phyloP scores from a whole-genome alignment of 2,329 filamentous ascomycete genomes.

The Fusarium tjaetaba region DNA sequence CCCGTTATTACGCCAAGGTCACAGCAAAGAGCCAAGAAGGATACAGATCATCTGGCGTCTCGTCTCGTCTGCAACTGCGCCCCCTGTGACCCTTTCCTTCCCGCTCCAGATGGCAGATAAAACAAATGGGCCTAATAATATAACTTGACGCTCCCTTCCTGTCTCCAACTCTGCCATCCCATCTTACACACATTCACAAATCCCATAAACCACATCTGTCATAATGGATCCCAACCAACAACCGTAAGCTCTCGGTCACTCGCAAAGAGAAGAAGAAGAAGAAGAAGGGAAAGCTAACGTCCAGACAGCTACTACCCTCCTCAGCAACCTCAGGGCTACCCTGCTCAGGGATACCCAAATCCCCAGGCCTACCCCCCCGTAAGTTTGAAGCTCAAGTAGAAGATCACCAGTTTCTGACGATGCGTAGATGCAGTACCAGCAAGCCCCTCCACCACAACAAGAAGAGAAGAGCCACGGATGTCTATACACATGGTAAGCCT shows the following conservation, averaged over 20 bases:
- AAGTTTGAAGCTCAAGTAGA: background rate
- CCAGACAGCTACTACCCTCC: conserved; percentile 24
- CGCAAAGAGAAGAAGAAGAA: background rate
- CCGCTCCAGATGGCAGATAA: background rate
- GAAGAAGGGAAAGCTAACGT: background rate
- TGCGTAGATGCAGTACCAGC: conserved; percentile 47
- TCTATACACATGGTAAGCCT: conserved; percentile 51
- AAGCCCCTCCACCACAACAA: conserved; percentile 44
- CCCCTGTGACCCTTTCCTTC: background rate
- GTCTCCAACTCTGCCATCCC: background rate
- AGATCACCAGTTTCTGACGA: background rate
- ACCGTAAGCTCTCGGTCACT: background rate
- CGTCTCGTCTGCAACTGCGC: background rate
- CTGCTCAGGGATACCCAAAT: background rate
- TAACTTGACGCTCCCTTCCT: background rate
- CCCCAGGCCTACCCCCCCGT: conserved; percentile 33
- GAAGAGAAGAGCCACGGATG: conserved; percentile 56
- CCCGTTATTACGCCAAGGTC: conserved; percentile 33
- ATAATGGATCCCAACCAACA: conserved; percentile 33
- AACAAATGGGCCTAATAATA: background rate
- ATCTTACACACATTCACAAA: background rate
- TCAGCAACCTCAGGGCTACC: background rate
- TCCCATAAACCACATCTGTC: background rate
- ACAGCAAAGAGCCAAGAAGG: conserved; percentile 20
- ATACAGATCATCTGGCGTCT: conserved; percentile 26